phyloP scores from a whole-genome alignment of 1,284 basidiomycete species.

The Gomphus bonarii region DNA sequence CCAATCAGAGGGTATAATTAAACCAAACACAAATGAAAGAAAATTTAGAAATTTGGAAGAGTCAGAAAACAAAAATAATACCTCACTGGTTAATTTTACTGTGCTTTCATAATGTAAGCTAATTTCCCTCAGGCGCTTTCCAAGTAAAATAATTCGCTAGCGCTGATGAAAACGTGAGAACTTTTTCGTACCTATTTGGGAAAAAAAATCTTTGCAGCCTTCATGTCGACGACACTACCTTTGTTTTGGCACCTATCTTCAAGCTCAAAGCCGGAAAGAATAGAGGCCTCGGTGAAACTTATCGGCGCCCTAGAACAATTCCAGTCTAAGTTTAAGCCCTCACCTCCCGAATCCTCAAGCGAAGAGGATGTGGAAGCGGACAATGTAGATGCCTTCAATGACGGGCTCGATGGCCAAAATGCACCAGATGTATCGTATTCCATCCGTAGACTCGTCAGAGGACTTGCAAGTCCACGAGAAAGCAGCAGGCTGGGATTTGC shows the following conservation, averaged over 20 bases:
- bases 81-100: no score
- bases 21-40: no score
- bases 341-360: slow-evolving; percentile 22
- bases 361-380: slow-evolving; percentile 33
- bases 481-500: slow-evolving; percentile 92
- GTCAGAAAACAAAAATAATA: no score
- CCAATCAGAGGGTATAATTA: no score
- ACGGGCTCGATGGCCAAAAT: slow-evolving; percentile 48
- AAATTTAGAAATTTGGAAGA: no score
- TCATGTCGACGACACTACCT: slow-evolving; percentile 76
- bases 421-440: slow-evolving; percentile 87
- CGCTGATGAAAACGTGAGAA: no score
- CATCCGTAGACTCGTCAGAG: slow-evolving; percentile 74
- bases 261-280: slow-evolving; percentile 63
- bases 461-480: slow-evolving; percentile 86
- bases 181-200: background rate
- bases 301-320: slow-evolving; percentile 74
- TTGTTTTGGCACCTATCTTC: slow-evolving; percentile 95
- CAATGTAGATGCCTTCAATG: slow-evolving; percentile 39
- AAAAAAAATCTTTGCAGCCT: background rate
- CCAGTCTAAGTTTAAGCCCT: slow-evolving; percentile 45
- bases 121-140: no score
- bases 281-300: slow-evolving; percentile 83
- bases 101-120: no score
- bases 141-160: no score